Conservation (phyloP, 805 yeast genomes). For the Candida loeiensis region DNA sequence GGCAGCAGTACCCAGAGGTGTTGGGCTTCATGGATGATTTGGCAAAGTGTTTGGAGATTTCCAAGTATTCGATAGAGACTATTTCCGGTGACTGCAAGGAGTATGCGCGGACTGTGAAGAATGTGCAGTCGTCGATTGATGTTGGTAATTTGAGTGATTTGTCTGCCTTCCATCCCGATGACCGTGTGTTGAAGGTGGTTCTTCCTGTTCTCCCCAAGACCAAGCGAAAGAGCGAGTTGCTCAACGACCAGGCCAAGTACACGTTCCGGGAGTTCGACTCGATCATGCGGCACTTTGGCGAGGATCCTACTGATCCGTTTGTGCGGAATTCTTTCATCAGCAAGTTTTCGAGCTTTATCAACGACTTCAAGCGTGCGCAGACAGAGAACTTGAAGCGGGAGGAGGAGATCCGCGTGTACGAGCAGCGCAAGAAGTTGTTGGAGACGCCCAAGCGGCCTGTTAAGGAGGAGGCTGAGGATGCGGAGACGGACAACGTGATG, state of each 20-base stretch:
- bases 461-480: slow-evolving; percentile 27
- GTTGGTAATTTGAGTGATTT: slow-evolving; percentile 64
- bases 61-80: slow-evolving; percentile 62
- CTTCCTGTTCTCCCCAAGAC: slow-evolving; percentile 54
- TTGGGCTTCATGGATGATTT: slow-evolving; percentile 61
- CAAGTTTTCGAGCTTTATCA: slow-evolving; percentile 56
- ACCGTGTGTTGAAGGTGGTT: slow-evolving; percentile 53
- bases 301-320: slow-evolving; percentile 53
- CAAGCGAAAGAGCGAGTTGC: slow-evolving; percentile 46
- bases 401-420: slow-evolving; percentile 67
- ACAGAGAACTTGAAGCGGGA: slow-evolving; percentile 63
- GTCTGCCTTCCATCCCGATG: slow-evolving; percentile 62
- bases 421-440: slow-evolving; percentile 65
- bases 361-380: slow-evolving; percentile 62
- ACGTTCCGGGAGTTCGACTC: slow-evolving; percentile 53
- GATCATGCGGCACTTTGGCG: slow-evolving; percentile 70
- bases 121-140: slow-evolving; percentile 52
- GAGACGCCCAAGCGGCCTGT: slow-evolving; percentile 41
- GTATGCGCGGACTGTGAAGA: slow-evolving; percentile 47
- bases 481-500: slow-evolving; percentile 58
- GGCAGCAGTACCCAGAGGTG: slow-evolving; percentile 63
- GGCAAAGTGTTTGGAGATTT: slow-evolving; percentile 47
- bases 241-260: slow-evolving; percentile 48
- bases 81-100: slow-evolving; percentile 58
- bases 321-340: slow-evolving; percentile 59